Evolutionary conservation across 139 green algal species (phyloP), one percentile per base, ranked within the genome.

Genomic region (Pleodorina starrii): DNA sequence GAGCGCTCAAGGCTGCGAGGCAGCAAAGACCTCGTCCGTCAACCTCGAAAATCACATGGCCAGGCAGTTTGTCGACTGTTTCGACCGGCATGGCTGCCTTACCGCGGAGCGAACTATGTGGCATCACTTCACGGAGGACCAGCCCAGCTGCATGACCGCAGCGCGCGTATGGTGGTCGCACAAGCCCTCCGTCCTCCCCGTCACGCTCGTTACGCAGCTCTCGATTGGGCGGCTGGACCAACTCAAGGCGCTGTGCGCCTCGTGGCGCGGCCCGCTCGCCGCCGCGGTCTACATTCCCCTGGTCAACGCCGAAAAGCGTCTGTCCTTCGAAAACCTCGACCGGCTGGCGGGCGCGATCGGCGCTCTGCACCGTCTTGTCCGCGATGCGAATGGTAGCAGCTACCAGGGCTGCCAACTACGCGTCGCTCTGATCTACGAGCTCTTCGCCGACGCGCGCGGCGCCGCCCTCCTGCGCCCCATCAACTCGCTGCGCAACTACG

Each of bases 141-240:
- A 75, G 46, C 88, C 87, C 38, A 60, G 50, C n/a, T 93, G 91
- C 77, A 2, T 93, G 12, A 29, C 1, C 7, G 59, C 84, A 0
- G 50, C 50, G n/a, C 69, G 78, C 17, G 48, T 89, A 1, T 93
- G 87, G 88, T 92, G 87, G 91, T 90, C 88, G 0, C 0, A 38
- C 12, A 51, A 68, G 7, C 43, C 83, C 0, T 12, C 84, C 40
- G 43, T 44, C 40, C 72, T 90, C 0, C 69, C 84, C 21, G 87
- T 93, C 12, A 93, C 91, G 21, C 84, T 93, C 16, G 78, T 93
- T 19, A 93, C 91, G 12, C 91, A 93, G 84, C 84, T 92, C 16
- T 92, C 91, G 1, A 51, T 36, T 0, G 78, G 92, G 57, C 84
- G 91, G 0, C 44, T 93, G 12, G 51, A 72, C 5, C 86, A 91